Conservation (phyloP, 805 yeast species). For the Ogataea pignaliae region DNA sequence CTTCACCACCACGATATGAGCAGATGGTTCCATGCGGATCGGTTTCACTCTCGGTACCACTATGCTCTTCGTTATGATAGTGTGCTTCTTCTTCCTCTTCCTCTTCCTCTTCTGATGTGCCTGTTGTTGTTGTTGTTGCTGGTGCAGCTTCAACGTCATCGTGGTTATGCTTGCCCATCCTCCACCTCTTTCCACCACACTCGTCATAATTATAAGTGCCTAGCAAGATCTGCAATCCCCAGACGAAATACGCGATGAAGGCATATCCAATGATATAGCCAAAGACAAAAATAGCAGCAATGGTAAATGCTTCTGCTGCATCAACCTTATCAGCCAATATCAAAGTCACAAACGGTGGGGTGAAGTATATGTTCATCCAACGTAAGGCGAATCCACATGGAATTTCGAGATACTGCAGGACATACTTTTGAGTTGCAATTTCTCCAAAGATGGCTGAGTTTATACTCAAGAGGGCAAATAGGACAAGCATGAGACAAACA, state of each 20-base stretch:
- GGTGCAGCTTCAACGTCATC: neutral
- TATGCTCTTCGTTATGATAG: neutral
- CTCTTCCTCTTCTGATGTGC: constrained; percentile 16
- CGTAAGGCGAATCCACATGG: constrained; percentile 64
- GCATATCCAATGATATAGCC: constrained; percentile 56
- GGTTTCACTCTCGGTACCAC: too few species aligned
- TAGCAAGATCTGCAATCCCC: constrained; percentile 35
- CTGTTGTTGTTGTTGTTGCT: too few species aligned
- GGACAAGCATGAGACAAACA: constrained; percentile 63
- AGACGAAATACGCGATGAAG: constrained; percentile 44
- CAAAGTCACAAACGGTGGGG: constrained; percentile 69
- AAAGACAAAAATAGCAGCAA: constrained; percentile 66
- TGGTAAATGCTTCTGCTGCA: constrained; percentile 64
- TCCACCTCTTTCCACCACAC: constrained; percentile 1
- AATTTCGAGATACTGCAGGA: constrained; percentile 42
- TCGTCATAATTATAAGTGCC: constrained; percentile 19
- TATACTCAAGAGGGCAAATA: constrained; percentile 42
- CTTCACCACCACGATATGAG: too few species aligned
- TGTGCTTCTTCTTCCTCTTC: neutral
- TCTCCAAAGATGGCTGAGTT: constrained; percentile 36
- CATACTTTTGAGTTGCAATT: constrained; percentile 17
- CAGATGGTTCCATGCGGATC: too few species aligned
- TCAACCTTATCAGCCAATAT: constrained; percentile 65
- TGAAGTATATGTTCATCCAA: constrained; percentile 77
- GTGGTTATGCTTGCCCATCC: neutral